Evolutionary conservation across 192 early-diverging fungal species (phyloP), one percentile per base, ranked within the genome.

Genomic region (Spinellus fusiger): DNA sequence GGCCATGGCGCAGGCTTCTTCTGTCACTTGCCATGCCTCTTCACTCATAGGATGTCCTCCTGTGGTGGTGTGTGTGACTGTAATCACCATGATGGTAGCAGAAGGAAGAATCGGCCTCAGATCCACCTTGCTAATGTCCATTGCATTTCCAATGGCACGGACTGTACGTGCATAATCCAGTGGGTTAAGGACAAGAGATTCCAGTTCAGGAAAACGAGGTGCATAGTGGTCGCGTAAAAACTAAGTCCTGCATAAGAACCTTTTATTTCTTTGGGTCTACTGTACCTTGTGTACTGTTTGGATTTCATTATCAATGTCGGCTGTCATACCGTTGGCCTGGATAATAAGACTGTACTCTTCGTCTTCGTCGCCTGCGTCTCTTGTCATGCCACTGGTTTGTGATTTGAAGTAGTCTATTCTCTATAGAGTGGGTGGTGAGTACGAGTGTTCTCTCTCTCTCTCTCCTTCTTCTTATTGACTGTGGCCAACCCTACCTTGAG

Each of bases 201-300:
- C 93, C 5, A 99, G 79, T 67, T 96, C 96, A 0, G 95, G 93
- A 62, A 99, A 97, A 31, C 86, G 84, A 46, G 79, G 66, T 28
- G 84, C 87, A 73, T 95, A 99, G 55, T 91, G 89, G 71, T 99
- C 95, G n/a, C 85, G 55, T 50, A 95, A 86, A 68, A 85, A 94
- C 87, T 92, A 68, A 18, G n/a, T n/a, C n/a, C n/a, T n/a, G n/a
- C n/a, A n/a, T n/a, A n/a, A n/a, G n/a, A n/a, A 5, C 27, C 1
- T 40, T 8, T 48, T 37, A 10, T 5, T 49, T 37, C 7, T 20
- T 35, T 35, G 27, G 13, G 28, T 12, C 28, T 22, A 20, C 38
- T 38, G 47, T 70, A 89, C 90, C 81, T 94, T 90, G 61, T 96
- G 91, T 9, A 96, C 88, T 27, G 87, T 73, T 38, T 92, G 73